These are phyloP conservation scores for Candida orba DNA, from an alignment of 805 yeast species.

Conservation along the genomic window DNA sequence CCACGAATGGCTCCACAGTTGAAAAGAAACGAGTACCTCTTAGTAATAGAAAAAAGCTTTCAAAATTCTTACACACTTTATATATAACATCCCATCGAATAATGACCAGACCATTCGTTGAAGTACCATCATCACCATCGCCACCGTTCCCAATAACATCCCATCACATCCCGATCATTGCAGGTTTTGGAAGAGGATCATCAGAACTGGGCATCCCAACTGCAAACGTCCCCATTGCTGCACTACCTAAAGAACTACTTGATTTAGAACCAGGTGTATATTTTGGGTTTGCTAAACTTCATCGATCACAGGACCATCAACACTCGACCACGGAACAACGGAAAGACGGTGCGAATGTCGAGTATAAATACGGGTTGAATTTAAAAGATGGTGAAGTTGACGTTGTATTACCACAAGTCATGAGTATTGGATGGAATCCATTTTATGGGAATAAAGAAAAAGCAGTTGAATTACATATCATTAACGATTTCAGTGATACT, in stretches of 20 bases:
- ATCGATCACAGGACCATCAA: constrained; percentile 6
- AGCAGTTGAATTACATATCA: constrained; percentile 81
- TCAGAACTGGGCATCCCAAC: constrained; percentile 93
- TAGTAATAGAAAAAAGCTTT: too few relatives aligned
- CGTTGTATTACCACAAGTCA: constrained; percentile 72
- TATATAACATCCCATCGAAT: neutral
- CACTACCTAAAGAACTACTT: constrained; percentile 30
- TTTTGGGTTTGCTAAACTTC: constrained; percentile 63
- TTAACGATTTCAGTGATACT: constrained; percentile 57
- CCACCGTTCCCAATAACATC: constrained; percentile 44
- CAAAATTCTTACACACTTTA: too few relatives aligned
- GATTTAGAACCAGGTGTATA: constrained; percentile 72
- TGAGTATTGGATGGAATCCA: constrained; percentile 96
- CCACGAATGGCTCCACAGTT: neutral
- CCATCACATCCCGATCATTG: constrained; percentile 40
- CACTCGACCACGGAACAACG: constrained; percentile 1
- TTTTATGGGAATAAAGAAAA: constrained; percentile 73
- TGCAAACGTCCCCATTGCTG: constrained; percentile 70
- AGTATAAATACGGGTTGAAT: constrained; percentile 53
- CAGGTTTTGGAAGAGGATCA: constrained; percentile 96
- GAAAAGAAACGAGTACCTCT: too few relatives aligned
- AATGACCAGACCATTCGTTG: constrained; percentile 21
- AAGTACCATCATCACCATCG: constrained; percentile 35
- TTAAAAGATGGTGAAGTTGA: constrained; percentile 35
- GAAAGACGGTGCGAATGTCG: constrained; percentile 36